Conservation (phyloP, 345 rosid species). For the Citrus medica region DNA sequence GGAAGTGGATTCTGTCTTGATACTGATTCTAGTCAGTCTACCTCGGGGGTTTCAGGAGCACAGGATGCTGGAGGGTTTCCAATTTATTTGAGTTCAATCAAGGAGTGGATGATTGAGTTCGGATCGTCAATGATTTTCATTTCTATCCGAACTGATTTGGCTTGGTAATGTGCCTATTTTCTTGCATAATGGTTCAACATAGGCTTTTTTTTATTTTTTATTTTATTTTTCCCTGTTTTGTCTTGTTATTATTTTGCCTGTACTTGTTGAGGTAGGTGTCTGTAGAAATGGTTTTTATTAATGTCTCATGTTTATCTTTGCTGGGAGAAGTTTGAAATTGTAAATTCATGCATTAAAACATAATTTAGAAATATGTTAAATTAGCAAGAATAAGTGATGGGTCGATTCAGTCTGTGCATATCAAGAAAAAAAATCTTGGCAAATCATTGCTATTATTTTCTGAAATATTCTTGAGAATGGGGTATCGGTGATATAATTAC, state of each 20-base stretch:
- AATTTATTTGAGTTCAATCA: slow-evolving; percentile 61
- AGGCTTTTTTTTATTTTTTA: no score
- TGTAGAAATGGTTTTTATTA: background rate
- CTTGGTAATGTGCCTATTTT: slow-evolving; percentile 53
- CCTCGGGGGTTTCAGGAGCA: slow-evolving; percentile 32
- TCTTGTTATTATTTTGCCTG: background rate
- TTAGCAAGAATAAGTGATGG: background rate
- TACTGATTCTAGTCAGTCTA: slow-evolving; percentile 36
- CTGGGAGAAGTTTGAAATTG: no score
- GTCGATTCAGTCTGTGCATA: background rate
- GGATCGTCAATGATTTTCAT: slow-evolving; percentile 57
- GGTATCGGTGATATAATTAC: no score
- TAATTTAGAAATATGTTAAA: no score
- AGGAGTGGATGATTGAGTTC: slow-evolving; percentile 89
- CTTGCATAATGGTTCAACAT: background rate
- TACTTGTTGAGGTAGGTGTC: background rate
- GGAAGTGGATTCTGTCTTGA: slow-evolving; percentile 59
- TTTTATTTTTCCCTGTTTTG: background rate
- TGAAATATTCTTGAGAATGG: no score
- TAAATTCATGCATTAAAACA: no score
- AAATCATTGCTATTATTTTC: no score
- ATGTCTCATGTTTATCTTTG: no score
- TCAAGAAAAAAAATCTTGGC: no score
- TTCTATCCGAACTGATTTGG: slow-evolving; percentile 70
- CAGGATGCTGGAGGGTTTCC: slow-evolving; percentile 41